Evolutionary conservation across 768 basidiomycete genomes (phyloP).

Genomic region (Boletellus emodensis): DNA sequence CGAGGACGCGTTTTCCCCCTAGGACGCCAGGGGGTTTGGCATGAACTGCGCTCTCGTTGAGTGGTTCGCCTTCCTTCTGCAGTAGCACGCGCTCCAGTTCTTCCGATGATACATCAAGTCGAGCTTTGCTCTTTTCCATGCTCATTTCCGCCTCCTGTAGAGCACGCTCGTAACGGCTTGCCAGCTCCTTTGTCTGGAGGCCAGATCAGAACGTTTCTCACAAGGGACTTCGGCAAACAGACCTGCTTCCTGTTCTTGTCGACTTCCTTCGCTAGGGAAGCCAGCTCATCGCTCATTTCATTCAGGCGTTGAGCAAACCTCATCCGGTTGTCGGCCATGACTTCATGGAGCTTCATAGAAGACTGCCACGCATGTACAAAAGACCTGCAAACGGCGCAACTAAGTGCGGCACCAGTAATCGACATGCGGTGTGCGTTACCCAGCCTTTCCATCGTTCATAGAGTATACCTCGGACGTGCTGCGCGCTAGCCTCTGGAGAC

Average conservation of each 20-base stretch:
- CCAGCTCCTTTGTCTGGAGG: conserved; percentile 85
- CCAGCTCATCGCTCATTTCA: conserved; percentile 97
- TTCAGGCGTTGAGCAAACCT: conserved; percentile 82
- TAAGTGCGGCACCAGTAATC: conserved; percentile 11
- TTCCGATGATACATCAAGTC: conserved; percentile 86
- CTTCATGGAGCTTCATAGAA: conserved; percentile 83
- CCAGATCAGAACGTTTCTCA: conserved; percentile 3
- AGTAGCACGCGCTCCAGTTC: conserved; percentile 90
- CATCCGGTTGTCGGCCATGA: conserved; percentile 84
- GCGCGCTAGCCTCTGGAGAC: conserved; percentile 77
- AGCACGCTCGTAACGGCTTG: conserved; percentile 80
- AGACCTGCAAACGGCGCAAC: conserved; percentile 22
- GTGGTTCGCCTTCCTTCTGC: conserved; percentile 92
- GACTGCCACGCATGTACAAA: conserved; percentile 87
- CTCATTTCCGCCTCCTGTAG: conserved; percentile 81
- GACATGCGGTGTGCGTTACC: conserved; percentile 48
- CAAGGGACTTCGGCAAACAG: conserved; percentile 13
- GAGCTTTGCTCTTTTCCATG: conserved; percentile 85
- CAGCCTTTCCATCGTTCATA: conserved; percentile 89
- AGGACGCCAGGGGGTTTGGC: conserved; percentile 52
- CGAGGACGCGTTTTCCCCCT: conserved; percentile 77
- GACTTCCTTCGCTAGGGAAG: conserved; percentile 81
- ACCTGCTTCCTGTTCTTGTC: conserved; percentile 93
- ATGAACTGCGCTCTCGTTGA: conserved; percentile 76
- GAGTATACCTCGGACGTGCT: conserved; percentile 79